Evolutionary conservation across 306 rosid species (phyloP).

Genomic region (Oemleria cerasiformis): DNA sequence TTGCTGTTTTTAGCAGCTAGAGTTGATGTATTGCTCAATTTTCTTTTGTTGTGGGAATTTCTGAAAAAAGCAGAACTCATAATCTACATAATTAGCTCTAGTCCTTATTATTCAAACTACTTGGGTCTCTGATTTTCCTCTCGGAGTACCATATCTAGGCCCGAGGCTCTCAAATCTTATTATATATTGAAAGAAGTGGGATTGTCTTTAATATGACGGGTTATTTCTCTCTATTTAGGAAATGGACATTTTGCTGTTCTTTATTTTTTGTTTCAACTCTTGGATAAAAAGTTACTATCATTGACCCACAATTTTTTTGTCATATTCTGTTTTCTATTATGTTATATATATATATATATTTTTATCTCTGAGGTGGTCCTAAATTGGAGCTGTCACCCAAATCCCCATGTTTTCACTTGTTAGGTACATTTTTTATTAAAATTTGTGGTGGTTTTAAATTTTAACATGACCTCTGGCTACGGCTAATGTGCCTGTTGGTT

Average conservation of each 20-base stretch:
- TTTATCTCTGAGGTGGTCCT: slow-evolving; percentile 7
- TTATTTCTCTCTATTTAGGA: background rate
- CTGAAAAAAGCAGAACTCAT: background rate
- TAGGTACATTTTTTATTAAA: background rate
- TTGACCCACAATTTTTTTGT: slow-evolving; percentile 17
- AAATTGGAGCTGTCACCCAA: slow-evolving; percentile 4
- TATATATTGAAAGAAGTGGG: slow-evolving; percentile 5
- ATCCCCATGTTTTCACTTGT: background rate
- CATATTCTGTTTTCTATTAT: slow-evolving; percentile 13
- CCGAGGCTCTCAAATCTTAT: background rate
- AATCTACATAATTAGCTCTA: background rate
- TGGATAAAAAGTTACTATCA: background rate
- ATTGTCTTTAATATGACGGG: slow-evolving; percentile 1
- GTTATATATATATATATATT: background rate
- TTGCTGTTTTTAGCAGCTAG: background rate
- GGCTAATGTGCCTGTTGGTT: too few relatives aligned
- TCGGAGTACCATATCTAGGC: background rate
- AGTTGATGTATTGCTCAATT: background rate
- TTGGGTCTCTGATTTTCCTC: slow-evolving; percentile 16
- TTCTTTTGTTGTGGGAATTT: slow-evolving; percentile 12
- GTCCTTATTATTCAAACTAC: background rate
- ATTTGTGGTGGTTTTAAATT: background rate
- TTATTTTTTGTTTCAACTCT: background rate
- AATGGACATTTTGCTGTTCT: background rate
- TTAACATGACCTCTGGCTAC: background rate